Conservation (phyloP, 345 rosid species). For the Eucalyptus shirleyi region DNA sequence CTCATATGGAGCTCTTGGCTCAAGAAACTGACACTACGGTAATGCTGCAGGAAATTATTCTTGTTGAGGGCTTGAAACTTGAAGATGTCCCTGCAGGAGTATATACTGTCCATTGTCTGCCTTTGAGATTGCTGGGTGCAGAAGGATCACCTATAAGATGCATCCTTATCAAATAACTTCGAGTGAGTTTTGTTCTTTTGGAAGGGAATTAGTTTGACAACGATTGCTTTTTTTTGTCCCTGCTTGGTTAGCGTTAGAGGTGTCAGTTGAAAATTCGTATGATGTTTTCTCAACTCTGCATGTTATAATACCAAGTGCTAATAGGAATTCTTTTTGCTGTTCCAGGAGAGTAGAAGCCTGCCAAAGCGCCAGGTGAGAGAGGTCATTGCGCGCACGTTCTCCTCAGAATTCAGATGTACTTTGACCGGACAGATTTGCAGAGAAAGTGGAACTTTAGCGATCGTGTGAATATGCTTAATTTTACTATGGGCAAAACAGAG, state of each 20-base stretch:
- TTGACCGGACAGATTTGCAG: background rate
- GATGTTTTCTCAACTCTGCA: background rate
- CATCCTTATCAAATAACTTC: constrained; percentile 48
- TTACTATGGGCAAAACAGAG: background rate
- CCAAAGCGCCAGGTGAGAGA: background rate
- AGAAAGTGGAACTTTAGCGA: background rate
- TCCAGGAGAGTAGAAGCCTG: background rate
- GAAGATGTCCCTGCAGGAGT: constrained; percentile 49
- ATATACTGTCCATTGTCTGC: constrained; percentile 68
- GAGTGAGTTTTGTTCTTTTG: background rate
- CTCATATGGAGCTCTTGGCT: background rate
- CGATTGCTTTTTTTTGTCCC: background rate
- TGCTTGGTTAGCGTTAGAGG: background rate
- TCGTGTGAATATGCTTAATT: background rate
- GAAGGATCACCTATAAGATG: constrained; percentile 74
- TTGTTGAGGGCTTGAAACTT: constrained; percentile 58
- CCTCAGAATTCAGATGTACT: background rate
- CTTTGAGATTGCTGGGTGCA: constrained; percentile 49
- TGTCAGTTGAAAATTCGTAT: background rate
- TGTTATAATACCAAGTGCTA: background rate
- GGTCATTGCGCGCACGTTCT: background rate
- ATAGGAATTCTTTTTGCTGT: background rate
- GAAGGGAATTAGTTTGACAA: background rate
- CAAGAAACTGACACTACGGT: background rate
- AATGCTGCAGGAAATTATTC: constrained; percentile 34